Evolutionary conservation across 805 yeast species (phyloP).

Genomic region (Saturnispora saitoi): DNA sequence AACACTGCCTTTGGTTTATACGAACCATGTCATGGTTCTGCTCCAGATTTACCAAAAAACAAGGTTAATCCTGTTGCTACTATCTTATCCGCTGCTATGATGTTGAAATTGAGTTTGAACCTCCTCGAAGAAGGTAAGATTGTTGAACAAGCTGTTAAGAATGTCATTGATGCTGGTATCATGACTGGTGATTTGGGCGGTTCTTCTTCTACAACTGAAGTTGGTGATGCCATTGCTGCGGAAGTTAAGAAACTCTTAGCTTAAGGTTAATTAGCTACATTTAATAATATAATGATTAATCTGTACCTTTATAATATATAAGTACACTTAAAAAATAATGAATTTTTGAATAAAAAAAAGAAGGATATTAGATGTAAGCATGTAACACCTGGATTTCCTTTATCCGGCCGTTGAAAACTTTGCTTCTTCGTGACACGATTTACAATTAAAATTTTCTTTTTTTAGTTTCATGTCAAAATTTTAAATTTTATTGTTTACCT

Average conservation of each 20-base stretch:
- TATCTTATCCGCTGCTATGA: constrained; percentile 92
- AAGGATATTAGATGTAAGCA: no score
- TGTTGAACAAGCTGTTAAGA: constrained; percentile 78
- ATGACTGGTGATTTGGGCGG: constrained; percentile 94
- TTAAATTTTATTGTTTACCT: background rate
- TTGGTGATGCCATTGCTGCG: constrained; percentile 85
- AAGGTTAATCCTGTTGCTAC: constrained; percentile 95
- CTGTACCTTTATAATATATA: no score
- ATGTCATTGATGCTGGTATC: constrained; percentile 72
- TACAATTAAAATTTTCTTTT: no score
- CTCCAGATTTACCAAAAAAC: constrained; percentile 83
- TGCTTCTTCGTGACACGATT: no score
- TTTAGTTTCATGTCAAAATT: background rate
- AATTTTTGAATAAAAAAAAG: no score
- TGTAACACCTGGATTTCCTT: no score
- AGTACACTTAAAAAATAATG: no score
- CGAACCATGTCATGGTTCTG: constrained; percentile 98
- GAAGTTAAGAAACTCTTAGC: constrained; percentile 42
- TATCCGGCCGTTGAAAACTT: no score
- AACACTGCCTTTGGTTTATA: constrained; percentile 92
- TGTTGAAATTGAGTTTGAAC: constrained; percentile 86
- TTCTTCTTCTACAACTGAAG: constrained; percentile 71
- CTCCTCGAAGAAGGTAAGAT: constrained; percentile 79
- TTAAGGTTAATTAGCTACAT: background rate
- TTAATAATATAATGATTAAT: no score